Evolutionary conservation across 2,329 filamentous ascomycete species (phyloP).

Genomic region (Fusarium lateritium): DNA sequence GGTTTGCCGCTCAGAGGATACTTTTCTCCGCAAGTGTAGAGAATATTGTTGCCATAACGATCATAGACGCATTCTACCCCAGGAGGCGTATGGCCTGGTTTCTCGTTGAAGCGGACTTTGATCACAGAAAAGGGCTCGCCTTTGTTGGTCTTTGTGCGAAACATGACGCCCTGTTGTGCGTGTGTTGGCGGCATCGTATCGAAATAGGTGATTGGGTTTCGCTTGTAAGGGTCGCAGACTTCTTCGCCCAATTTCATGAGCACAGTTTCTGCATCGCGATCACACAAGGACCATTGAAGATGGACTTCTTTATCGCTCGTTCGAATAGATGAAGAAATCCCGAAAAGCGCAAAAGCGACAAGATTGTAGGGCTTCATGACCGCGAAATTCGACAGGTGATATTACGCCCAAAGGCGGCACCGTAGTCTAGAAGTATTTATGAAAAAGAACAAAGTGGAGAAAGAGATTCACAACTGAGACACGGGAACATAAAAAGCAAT

Average conservation of each 20-base stretch:
- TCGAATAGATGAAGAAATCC: not conserved
- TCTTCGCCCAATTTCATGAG: constrained; percentile 35
- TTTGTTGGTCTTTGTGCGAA: constrained; percentile 42
- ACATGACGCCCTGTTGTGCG: constrained; percentile 41
- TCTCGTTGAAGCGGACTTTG: constrained; percentile 38
- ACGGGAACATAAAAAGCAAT: not conserved
- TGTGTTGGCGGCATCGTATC: constrained; percentile 42
- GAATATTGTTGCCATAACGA: constrained; percentile 33
- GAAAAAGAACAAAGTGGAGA: not conserved
- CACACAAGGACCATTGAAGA: constrained; percentile 44
- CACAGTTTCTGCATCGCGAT: constrained; percentile 29
- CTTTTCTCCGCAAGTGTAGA: constrained; percentile 36
- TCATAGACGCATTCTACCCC: constrained; percentile 40
- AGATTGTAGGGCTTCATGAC: constrained; percentile 25
- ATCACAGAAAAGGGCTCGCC: constrained; percentile 34
- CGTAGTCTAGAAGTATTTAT: not conserved
- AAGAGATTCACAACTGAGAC: not conserved
- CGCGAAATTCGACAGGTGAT: not conserved
- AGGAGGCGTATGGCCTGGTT: constrained; percentile 10
- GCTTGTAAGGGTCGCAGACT: constrained; percentile 35
- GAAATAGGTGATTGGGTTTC: constrained; percentile 42
- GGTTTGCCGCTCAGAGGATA: constrained; percentile 18
- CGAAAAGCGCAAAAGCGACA: constrained; percentile 3
- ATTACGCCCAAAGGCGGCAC: not conserved
- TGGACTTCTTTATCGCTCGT: constrained; percentile 24